Conservation (phyloP, 1,139 yeast species). For the Scheffersomyces cryptocercus region DNA sequence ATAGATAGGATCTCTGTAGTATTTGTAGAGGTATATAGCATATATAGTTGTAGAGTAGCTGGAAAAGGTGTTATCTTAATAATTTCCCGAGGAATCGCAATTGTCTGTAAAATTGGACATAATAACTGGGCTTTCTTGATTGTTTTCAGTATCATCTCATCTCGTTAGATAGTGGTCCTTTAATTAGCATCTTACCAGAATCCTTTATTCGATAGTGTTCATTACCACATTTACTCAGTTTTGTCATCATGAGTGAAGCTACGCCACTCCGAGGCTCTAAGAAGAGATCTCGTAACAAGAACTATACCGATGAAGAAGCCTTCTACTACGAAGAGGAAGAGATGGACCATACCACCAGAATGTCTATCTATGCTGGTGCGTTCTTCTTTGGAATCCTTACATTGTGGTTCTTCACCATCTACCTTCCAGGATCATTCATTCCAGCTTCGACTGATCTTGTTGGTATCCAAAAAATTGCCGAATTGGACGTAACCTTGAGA, state of each 20-base stretch:
- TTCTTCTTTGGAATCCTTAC: constrained; percentile 17
- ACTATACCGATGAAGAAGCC: constrained; percentile 10
- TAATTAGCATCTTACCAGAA: no score
- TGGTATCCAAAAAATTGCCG: constrained; percentile 28
- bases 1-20: no score
- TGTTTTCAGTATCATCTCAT: no score
- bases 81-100: no score
- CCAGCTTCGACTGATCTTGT: constrained; percentile 32
- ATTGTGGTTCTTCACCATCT: constrained; percentile 34
- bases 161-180: no score
- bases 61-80: no score
- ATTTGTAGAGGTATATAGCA: no score
- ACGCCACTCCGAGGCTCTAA: constrained; percentile 14
- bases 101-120: no score
- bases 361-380: constrained; percentile 14
- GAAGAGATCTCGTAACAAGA: constrained; percentile 4
- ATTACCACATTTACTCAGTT: no score
- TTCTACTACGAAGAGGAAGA: constrained; percentile 18
- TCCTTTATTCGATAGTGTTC: no score
- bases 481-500: constrained; percentile 23
- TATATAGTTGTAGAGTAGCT: no score
- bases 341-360: constrained; percentile 16
- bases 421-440: constrained; percentile 35
- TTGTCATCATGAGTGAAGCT: constrained; percentile 10
- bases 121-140: no score